phyloP scores from a whole-genome alignment of 495 filamentous ascomycete genomes.

The Rhypophila decipiens region DNA sequence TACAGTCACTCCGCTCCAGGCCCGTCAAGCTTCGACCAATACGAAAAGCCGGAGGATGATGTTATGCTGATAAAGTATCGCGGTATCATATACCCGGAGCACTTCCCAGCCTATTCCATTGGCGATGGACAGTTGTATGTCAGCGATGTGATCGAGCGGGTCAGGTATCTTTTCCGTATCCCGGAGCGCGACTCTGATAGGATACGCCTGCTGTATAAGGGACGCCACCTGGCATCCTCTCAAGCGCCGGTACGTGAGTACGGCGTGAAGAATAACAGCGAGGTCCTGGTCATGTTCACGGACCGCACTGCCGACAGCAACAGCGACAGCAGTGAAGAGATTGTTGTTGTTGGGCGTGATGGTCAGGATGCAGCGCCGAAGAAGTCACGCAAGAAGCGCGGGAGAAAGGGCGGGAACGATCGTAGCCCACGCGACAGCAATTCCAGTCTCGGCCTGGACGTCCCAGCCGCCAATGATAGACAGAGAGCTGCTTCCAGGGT shows the following conservation, averaged over 20 bases:
- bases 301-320: conserved; percentile 42
- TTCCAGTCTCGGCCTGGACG: conserved; percentile 26
- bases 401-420: conserved; percentile 19
- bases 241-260: conserved; percentile 60
- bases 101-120: conserved; percentile 78
- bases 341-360: conserved; percentile 28
- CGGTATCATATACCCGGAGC: conserved; percentile 62
- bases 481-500: conserved; percentile 20
- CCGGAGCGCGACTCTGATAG: conserved; percentile 45
- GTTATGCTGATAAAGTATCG: conserved; percentile 69
- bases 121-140: conserved; percentile 68
- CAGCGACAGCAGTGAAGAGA: conserved; percentile 47
- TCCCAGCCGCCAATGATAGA: conserved; percentile 15
- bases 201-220: conserved; percentile 78
- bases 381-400: conserved; percentile 18
- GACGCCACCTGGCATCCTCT: conserved; percentile 65
- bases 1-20: conserved; percentile 17
- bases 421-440: conserved; percentile 32
- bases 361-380: conserved; percentile 7
- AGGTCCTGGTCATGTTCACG: conserved; percentile 54
- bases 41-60: conserved; percentile 55
- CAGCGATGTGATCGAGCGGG: conserved; percentile 57
- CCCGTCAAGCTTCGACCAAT: conserved; percentile 18
- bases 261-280: conserved; percentile 71
- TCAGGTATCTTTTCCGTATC: conserved; percentile 56